These are phyloP conservation scores for Phytophthora agathidicida DNA, from an alignment of 352 stramenopile genomes.

Conservation along the genomic window DNA sequence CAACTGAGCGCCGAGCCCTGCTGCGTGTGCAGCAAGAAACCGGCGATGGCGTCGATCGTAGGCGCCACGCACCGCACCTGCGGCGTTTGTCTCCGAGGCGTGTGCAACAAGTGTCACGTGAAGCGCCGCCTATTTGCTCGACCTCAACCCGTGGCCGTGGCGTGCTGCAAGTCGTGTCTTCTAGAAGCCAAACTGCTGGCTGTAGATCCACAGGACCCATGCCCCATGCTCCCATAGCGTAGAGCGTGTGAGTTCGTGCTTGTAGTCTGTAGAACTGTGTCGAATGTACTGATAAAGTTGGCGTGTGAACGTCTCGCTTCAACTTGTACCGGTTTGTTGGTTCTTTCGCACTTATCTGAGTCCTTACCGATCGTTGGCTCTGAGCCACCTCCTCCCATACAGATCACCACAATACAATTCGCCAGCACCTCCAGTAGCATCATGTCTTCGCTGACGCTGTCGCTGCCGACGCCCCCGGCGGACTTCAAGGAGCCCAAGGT, in stretches of 20 bases:
- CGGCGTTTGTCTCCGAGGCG: slow-evolving; percentile 38
- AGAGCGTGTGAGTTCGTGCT: background rate
- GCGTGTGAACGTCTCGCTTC: too few species aligned
- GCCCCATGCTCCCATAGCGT: slow-evolving; percentile 34
- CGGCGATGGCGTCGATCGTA: slow-evolving; percentile 29
- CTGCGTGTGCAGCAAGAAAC: slow-evolving; percentile 36
- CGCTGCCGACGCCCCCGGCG: slow-evolving; percentile 61
- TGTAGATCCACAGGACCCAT: slow-evolving; percentile 52
- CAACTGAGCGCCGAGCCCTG: slow-evolving; percentile 23
- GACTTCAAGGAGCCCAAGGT: slow-evolving; percentile 62
- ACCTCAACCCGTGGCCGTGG: slow-evolving; percentile 40
- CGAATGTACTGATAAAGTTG: too few species aligned
- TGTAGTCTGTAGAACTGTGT: slow-evolving; percentile 12
- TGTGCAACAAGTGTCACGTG: slow-evolving; percentile 60
- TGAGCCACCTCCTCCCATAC: too few species aligned
- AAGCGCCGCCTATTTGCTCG: slow-evolving; percentile 47
- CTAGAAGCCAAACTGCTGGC: slow-evolving; percentile 40
- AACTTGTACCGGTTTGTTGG: too few species aligned
- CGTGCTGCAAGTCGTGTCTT: slow-evolving; percentile 62
- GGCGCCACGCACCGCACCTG: slow-evolving; percentile 36
- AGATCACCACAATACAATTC: slow-evolving; percentile 15
- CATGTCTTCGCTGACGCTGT: slow-evolving; percentile 58
- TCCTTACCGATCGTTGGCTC: slow-evolving; percentile 24
- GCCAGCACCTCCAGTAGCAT: background rate
- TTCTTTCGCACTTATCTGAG: too few species aligned